Conservation (phyloP, 495 filamentous ascomycete genomes). For the Bombardia bombarda region DNA sequence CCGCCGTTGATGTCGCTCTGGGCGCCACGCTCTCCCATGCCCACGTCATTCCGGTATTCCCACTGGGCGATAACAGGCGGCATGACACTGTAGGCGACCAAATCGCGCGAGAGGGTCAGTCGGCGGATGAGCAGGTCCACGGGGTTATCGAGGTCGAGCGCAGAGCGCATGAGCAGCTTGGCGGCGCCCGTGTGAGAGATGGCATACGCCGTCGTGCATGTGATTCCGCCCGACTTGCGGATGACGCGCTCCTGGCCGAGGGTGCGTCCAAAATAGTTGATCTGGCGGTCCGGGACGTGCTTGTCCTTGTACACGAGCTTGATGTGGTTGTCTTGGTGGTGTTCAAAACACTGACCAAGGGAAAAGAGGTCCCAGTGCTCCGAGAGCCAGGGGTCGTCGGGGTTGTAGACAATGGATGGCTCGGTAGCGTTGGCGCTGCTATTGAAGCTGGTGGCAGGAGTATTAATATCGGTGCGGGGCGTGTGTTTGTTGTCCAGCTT, state of each 20-base stretch:
- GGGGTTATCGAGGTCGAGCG: slow-evolving; percentile 13
- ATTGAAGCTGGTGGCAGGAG: not conserved
- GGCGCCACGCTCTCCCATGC: slow-evolving; percentile 11
- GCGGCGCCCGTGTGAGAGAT: slow-evolving; percentile 12
- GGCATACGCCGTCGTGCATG: slow-evolving; percentile 13
- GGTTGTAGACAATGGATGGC: slow-evolving; percentile 5
- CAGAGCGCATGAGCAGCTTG: slow-evolving; percentile 10
- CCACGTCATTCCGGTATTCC: slow-evolving; percentile 11
- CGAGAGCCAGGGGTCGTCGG: slow-evolving; percentile 14
- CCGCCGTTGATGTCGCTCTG: slow-evolving; percentile 16
- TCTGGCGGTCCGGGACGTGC: not conserved
- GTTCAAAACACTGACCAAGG: slow-evolving; percentile 13
- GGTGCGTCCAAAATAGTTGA: slow-evolving; percentile 6
- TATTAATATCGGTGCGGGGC: not conserved
- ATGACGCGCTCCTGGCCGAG: slow-evolving; percentile 12
- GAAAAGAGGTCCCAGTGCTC: slow-evolving; percentile 17
- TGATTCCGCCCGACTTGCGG: slow-evolving; percentile 11
- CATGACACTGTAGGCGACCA: slow-evolving; percentile 11
- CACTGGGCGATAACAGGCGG: slow-evolving; percentile 15
- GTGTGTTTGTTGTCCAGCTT: not conserved
- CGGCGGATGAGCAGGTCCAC: slow-evolving; percentile 10
- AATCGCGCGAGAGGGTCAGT: slow-evolving; percentile 2
- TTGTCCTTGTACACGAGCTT: slow-evolving; percentile 6
- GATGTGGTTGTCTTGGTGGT: slow-evolving; percentile 5
- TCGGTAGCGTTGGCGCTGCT: not conserved